Percentiles rank a stretch among this genome's conserved stretches.
Conservation (phyloP, 1,284 basidiomycete genomes). For the Ceratobasidium sp. region DNA sequence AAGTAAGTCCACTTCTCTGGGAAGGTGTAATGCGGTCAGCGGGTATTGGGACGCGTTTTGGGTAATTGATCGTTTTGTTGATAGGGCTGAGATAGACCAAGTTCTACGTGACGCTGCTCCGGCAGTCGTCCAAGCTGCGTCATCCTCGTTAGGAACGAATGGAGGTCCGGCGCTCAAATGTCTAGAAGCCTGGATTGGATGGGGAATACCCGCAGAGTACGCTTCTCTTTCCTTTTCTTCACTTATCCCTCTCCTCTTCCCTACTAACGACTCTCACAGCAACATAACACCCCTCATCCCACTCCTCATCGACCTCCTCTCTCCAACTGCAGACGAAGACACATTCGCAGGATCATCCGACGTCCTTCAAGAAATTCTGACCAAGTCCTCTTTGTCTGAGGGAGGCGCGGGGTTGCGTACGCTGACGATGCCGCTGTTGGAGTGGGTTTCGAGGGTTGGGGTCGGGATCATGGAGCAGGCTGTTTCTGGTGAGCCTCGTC, state of each 20-base stretch:
- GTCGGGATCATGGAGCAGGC: slow-evolving; percentile 66
- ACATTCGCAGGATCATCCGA: slow-evolving; percentile 76
- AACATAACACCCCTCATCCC: slow-evolving; percentile 75
- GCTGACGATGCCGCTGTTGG: slow-evolving; percentile 84
- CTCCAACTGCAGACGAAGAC: slow-evolving; percentile 68
- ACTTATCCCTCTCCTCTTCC: slow-evolving; percentile 18
- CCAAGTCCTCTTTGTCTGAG: slow-evolving; percentile 76
- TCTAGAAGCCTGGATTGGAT: slow-evolving; percentile 83
- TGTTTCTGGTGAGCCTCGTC: slow-evolving; percentile 58
- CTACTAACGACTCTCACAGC: slow-evolving; percentile 56
- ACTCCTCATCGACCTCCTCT: slow-evolving; percentile 69
- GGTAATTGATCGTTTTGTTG: neutral
- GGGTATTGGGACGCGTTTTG: too few species aligned
- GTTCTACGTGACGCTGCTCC: slow-evolving; percentile 74
- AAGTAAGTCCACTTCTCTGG: slow-evolving; percentile 67
- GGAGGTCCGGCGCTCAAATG: slow-evolving; percentile 80
- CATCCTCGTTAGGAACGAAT: slow-evolving; percentile 54
- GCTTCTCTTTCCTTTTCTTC: slow-evolving; percentile 50
- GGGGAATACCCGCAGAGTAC: slow-evolving; percentile 75
- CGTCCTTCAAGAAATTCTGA: slow-evolving; percentile 81
- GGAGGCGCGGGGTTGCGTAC: slow-evolving; percentile 59
- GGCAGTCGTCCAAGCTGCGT: slow-evolving; percentile 67
- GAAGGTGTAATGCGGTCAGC: too few species aligned
- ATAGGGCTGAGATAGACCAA: slow-evolving; percentile 72
- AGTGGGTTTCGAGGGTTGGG: slow-evolving; percentile 76